A percentile compares a stretch with the other conserved stretches of the same genome.
Conservation (phyloP, 441 rosid species). For the Viola pubescens region DNA sequence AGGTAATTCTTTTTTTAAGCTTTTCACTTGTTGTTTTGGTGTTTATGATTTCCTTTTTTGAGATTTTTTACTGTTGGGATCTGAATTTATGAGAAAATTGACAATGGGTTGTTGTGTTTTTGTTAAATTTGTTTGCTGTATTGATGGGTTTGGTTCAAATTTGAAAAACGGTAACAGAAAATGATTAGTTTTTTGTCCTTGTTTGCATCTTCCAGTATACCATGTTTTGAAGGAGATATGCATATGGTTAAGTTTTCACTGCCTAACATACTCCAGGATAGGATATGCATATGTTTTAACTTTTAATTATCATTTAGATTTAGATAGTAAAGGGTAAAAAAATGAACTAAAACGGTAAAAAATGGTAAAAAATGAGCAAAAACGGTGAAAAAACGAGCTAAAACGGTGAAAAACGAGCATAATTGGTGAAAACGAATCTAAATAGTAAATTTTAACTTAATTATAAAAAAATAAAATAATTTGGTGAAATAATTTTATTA, state of each 20-base stretch:
- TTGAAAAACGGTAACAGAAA: not conserved
- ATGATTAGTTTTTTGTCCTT: not conserved
- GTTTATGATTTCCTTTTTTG: not conserved
- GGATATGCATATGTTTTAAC: not conserved
- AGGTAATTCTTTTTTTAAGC: slow-evolving; percentile 26
- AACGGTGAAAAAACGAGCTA: too few relatives aligned
- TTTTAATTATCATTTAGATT: not conserved
- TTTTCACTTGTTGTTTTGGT: not conserved
- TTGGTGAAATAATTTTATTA: too few relatives aligned
- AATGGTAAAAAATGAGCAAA: too few relatives aligned
- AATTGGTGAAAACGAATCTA: too few relatives aligned
- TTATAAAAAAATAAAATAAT: too few relatives aligned
- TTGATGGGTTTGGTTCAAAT: slow-evolving; percentile 15
- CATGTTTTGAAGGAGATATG: not conserved
- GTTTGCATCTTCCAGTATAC: not conserved
- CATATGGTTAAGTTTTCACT: not conserved
- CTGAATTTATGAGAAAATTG: slow-evolving; percentile 6
- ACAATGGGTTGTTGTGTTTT: slow-evolving; percentile 2
- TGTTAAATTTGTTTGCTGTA: not conserved
- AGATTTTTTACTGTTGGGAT: slow-evolving; percentile 3
- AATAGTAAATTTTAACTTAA: too few relatives aligned
- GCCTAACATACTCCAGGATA: not conserved
- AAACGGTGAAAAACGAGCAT: too few relatives aligned
- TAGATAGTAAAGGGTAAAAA: too few relatives aligned
- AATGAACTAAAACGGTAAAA: too few relatives aligned